Base-by-base conservation (phyloP, 352 stramenopile species). In the Pythium myriotylum region DNA sequence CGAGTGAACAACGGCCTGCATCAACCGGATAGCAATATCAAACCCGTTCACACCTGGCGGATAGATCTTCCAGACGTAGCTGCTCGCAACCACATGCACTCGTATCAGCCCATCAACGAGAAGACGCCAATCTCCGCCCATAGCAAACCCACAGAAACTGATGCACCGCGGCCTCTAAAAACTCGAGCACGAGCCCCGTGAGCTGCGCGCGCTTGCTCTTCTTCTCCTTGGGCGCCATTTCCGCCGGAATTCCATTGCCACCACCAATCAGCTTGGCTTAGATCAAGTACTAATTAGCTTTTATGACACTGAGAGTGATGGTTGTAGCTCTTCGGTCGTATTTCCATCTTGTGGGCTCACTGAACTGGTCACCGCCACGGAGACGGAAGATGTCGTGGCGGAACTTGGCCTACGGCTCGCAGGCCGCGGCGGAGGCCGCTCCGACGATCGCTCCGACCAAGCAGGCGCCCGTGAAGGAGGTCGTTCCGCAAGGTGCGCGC, bases 341-440 rank as follows among this genome's bases (percentile, higher is more conserved):
- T n/a, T n/a, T n/a, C n/a, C n/a, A 10, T 35, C 10, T 5, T 5
- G 29, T 35, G 29, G 29, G 29, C 29, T 35, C 29, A 35, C 29
- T 35, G 53, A 60, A 52, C 40, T 45, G 41, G 27, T 39, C 37
- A 14, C 46, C 42, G 17, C 23, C 13, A 33, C 27, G 33, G 14
- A 14, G 14, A 4, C 4, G 17, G 14, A 55, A 66, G 19, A 86
- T 83, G 74, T 77, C 70, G 77, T 92, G 84, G 84, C 71, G 81
- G 0, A 91, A 92, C 76, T 81, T 92, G 62, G 84, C 84, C 43
- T 92, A 92, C 63, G 84, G 84, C 47, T 92, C 84, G 48, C 81
- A 92, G 68, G 76, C 88, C 43, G 84, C 58, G 51, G 79, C 84
- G 42, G 84, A 90, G 9, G 76, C 81, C 13, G 84, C 76, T 40